Evolutionary conservation across 345 rosid species (phyloP).

Genomic region (Kernera saxatilis): DNA sequence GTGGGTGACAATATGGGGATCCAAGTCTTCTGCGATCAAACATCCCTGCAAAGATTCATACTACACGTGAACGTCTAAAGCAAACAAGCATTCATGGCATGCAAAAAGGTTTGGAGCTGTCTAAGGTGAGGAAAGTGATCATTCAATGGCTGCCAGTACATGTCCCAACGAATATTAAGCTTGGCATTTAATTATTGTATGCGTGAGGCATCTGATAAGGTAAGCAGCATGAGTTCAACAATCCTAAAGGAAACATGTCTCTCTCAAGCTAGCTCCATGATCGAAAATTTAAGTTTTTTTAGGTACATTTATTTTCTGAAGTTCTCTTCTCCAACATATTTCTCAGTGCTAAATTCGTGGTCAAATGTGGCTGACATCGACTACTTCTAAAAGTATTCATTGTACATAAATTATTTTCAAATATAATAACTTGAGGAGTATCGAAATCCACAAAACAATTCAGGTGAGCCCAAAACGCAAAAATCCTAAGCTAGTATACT

Average conservation of each 20-base stretch:
- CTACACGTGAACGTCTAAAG: constrained; percentile 12
- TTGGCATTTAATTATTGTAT: neutral
- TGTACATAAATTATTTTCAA: neutral
- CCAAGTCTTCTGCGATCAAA: constrained; percentile 39
- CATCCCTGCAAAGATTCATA: constrained; percentile 26
- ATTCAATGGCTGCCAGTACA: neutral
- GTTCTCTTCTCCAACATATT: neutral
- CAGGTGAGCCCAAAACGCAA: neutral
- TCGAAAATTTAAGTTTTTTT: neutral
- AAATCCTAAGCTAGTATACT: neutral
- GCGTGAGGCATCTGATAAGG: neutral
- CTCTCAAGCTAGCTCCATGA: neutral
- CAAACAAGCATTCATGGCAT: neutral
- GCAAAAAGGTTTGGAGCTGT: neutral
- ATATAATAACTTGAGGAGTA: neutral
- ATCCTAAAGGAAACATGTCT: neutral
- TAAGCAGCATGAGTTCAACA: neutral
- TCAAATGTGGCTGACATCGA: neutral
- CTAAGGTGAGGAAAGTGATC: neutral
- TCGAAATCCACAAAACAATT: neutral
- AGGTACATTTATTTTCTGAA: neutral
- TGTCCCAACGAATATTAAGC: neutral
- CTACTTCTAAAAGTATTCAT: neutral
- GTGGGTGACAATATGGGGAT: constrained; percentile 53
- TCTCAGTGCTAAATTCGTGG: neutral